These are phyloP conservation scores for Tetrahymena elliotti DNA, from an alignment of 73 alveolate genomes.

Conservation along the genomic window DNA sequence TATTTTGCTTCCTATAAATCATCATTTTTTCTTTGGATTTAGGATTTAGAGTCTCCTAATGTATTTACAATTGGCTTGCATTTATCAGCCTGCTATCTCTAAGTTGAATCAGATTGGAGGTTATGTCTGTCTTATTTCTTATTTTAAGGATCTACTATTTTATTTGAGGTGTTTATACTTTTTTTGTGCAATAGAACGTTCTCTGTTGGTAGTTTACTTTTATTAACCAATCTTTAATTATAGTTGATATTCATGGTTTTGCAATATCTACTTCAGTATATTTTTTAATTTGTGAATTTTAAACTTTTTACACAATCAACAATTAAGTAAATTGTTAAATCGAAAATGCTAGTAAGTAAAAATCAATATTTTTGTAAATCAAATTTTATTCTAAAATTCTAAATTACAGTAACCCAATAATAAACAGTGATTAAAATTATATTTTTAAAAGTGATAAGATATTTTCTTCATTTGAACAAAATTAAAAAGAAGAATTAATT, in stretches of 20 bases:
- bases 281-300: no score
- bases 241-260: neutral
- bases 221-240: neutral
- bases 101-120: neutral
- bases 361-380: neutral
- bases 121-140: neutral
- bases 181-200: neutral
- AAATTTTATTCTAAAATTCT: neutral
- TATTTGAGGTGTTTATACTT: neutral
- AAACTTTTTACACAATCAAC: neutral
- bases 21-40: neutral
- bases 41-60: neutral
- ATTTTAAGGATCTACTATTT: neutral
- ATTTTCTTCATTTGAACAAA: no score
- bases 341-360: no score
- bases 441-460: no score
- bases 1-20: neutral
- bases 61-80: no score
- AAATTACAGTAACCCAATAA: neutral
- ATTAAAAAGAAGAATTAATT: no score
- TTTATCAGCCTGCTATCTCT: neutral
- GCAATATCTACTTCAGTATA: neutral
- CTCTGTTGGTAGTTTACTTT: neutral
- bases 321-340: no score
- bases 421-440: no score